phyloP scores from a whole-genome alignment of 192 early-diverging fungal species.

The Coemansia sp. region DNA sequence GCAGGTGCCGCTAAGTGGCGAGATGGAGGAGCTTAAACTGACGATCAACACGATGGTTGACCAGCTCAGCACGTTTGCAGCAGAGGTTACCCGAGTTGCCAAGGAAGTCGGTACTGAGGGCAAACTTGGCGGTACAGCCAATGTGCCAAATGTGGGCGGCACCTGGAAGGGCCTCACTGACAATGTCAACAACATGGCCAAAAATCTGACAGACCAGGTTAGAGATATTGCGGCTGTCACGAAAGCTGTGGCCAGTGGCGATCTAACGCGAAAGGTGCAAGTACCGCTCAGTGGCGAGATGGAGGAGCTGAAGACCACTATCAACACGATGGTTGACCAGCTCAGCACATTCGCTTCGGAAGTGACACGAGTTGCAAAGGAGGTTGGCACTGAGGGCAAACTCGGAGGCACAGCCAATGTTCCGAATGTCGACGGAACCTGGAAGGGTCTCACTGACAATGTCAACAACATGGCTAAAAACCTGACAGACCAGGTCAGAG shows the following conservation, averaged over 20 bases:
- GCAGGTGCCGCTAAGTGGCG: slow-evolving; percentile 50
- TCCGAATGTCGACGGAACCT: slow-evolving; percentile 57
- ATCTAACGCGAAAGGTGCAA: slow-evolving; percentile 55
- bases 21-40: slow-evolving; percentile 60
- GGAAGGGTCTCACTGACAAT: slow-evolving; percentile 63
- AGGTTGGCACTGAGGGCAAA: slow-evolving; percentile 65
- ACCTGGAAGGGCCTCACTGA: slow-evolving; percentile 68
- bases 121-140: slow-evolving; percentile 63
- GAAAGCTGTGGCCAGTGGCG: slow-evolving; percentile 62
- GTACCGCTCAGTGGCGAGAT: slow-evolving; percentile 59
- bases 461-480: slow-evolving; percentile 68
- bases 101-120: slow-evolving; percentile 73
- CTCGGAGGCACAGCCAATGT: slow-evolving; percentile 63
- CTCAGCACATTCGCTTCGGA: slow-evolving; percentile 57
- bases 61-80: slow-evolving; percentile 48
- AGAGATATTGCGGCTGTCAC: slow-evolving; percentile 62
- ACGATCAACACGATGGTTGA: slow-evolving; percentile 64
- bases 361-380: slow-evolving; percentile 59
- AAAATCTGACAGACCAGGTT: slow-evolving; percentile 62
- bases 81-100: slow-evolving; percentile 67
- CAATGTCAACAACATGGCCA: slow-evolving; percentile 69
- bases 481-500: slow-evolving; percentile 62
- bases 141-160: slow-evolving; percentile 58
- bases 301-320: slow-evolving; percentile 57
- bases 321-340: slow-evolving; percentile 65